Percentiles rank a stretch among this genome's conserved stretches.
Evolutionary conservation across 345 rosid genomes (phyloP).

Genomic region (Arabis alpina): DNA sequence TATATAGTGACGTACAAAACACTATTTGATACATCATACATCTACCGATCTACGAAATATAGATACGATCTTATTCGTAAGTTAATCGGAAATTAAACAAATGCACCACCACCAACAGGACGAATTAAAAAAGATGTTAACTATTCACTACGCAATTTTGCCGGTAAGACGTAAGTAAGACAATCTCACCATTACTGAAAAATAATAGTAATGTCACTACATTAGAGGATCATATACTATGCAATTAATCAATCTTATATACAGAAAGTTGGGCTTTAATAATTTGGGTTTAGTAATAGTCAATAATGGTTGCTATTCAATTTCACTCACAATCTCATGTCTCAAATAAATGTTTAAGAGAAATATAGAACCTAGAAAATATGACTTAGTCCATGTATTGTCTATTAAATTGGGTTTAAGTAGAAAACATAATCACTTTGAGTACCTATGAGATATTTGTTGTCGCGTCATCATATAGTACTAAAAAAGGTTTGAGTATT

Average conservation of each 20-base stretch:
- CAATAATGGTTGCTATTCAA: constrained; percentile 3
- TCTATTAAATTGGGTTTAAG: no score
- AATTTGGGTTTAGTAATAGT: background rate
- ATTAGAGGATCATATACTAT: background rate
- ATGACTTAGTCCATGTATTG: no score
- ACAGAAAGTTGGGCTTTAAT: background rate
- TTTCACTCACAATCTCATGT: background rate
- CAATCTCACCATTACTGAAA: constrained; percentile 25
- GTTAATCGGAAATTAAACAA: background rate
- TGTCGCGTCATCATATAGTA: no score
- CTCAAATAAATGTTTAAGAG: background rate
- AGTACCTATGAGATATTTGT: no score
- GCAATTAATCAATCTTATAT: background rate
- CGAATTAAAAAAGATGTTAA: background rate
- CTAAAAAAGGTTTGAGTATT: background rate
- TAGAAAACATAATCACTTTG: no score
- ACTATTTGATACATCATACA: constrained; percentile 10
- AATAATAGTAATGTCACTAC: background rate
- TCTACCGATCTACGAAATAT: background rate
- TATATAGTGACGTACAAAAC: background rate
- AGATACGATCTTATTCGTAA: constrained; percentile 9
- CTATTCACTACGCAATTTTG: background rate
- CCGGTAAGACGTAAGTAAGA: constrained; percentile 8
- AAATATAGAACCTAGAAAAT: no score
- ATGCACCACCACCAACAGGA: constrained; percentile 4